These are phyloP conservation scores for Melampsora americana DNA, from an alignment of 1,284 basidiomycete species.

Conservation along the genomic window DNA sequence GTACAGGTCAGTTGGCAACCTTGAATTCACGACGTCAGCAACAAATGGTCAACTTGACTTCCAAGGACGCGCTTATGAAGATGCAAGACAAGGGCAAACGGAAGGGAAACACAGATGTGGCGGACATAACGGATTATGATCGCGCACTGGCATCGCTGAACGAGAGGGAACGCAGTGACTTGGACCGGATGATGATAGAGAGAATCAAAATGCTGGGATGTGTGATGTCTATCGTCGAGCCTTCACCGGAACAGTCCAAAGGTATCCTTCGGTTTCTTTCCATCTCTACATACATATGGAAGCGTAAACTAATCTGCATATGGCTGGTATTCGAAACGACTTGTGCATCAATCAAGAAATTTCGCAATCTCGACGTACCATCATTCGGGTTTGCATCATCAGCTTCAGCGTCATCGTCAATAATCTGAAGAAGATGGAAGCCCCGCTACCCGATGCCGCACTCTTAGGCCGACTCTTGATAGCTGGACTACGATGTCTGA, in stretches of 20 bases:
- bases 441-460: conserved; percentile 76
- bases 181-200: conserved; percentile 53
- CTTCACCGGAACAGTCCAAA: conserved; percentile 35
- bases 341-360: conserved; percentile 14
- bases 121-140: conserved; percentile 41
- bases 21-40: conserved; percentile 47
- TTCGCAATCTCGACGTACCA: conserved; percentile 69
- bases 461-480: conserved; percentile 83
- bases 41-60: not conserved
- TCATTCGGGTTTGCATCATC: conserved; percentile 85
- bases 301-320: no score
- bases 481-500: conserved; percentile 77
- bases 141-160: conserved; percentile 40
- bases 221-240: conserved; percentile 31
- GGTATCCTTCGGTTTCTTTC: conserved; percentile 5
- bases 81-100: conserved; percentile 59
- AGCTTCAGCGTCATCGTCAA: conserved; percentile 72
- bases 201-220: conserved; percentile 51
- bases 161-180: conserved; percentile 51
- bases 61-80: not conserved
- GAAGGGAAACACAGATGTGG: conserved; percentile 52
- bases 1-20: conserved; percentile 47
- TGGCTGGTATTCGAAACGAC: no score
- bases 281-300: no score
- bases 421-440: conserved; percentile 68